Evolutionary conservation across 306 rosid genomes (phyloP).

Genomic region (Nissolia schottii): DNA sequence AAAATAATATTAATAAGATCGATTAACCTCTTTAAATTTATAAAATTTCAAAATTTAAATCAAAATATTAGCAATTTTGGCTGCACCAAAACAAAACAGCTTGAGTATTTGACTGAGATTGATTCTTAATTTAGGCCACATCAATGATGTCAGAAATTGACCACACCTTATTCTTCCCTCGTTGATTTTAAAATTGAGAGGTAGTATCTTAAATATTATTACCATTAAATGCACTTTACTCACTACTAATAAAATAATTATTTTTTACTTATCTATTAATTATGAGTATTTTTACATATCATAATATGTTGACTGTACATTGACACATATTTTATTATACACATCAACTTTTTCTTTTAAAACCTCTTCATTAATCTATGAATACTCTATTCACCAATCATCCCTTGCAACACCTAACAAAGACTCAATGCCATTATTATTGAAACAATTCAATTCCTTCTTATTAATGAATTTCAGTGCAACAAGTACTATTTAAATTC

Average conservation of each 20-base stretch:
- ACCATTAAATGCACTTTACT: too few species aligned
- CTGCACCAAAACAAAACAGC: background rate
- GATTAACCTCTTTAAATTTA: too few species aligned
- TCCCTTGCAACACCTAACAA: background rate
- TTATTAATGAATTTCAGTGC: background rate
- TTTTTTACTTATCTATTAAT: too few species aligned
- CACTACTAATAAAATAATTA: too few species aligned
- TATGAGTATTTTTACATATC: too few species aligned
- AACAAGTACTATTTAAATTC: background rate
- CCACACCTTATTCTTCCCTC: background rate
- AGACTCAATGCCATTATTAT: background rate
- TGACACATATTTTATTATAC: too few species aligned
- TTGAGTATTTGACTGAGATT: background rate
- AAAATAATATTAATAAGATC: too few species aligned
- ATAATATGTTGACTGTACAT: too few species aligned
- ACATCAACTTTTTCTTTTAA: too few species aligned
- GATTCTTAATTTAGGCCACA: constrained; percentile 8
- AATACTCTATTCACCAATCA: background rate
- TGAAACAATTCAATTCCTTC: background rate
- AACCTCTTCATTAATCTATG: background rate
- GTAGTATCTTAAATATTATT: too few species aligned
- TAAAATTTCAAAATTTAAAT: too few species aligned
- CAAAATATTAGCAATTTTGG: too few species aligned
- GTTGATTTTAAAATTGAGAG: background rate
- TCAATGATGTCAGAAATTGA: background rate